Conservation (phyloP, 1,284 basidiomycete species). For the Melampsora americana region DNA sequence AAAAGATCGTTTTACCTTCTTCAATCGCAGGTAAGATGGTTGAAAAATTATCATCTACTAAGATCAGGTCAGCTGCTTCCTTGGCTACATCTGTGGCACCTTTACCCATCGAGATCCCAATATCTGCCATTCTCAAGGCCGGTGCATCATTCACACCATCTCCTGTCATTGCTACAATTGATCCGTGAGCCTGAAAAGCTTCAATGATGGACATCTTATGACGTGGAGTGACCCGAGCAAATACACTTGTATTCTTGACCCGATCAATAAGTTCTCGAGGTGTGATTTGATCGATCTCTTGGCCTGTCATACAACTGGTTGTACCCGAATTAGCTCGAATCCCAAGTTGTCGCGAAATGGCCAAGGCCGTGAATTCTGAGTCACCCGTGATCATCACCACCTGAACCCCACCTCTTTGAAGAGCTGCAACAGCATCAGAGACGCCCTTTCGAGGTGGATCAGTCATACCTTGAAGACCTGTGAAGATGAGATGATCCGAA, state of each 20-base stretch:
- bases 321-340: conserved; percentile 60
- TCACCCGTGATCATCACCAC: conserved; percentile 99
- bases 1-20: conserved; percentile 97
- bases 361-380: conserved; percentile 81
- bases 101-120: conserved; percentile 95
- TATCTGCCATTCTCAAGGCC: conserved; percentile 94
- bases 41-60: conserved; percentile 95
- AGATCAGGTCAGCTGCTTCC: conserved; percentile 93
- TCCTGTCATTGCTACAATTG: conserved; percentile 94
- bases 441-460: conserved; percentile 92
- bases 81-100: conserved; percentile 97
- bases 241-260: conserved; percentile 77
- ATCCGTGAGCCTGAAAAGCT: conserved; percentile 81
- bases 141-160: conserved; percentile 98
- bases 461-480: conserved; percentile 89
- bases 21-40: conserved; percentile 91
- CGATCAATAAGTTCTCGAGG: conserved; percentile 76
- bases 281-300: conserved; percentile 77
- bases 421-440: conserved; percentile 73
- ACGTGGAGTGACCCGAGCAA: conserved; percentile 87
- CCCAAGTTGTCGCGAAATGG: conserved; percentile 87
- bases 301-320: conserved; percentile 69
- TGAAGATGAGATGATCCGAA: conserved; percentile 70
- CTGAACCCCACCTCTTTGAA: conserved; percentile 82
- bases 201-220: conserved; percentile 97